Base-by-base conservation (phyloP, 2,329 filamentous ascomycete genomes). In the Cladosporium velox region DNA sequence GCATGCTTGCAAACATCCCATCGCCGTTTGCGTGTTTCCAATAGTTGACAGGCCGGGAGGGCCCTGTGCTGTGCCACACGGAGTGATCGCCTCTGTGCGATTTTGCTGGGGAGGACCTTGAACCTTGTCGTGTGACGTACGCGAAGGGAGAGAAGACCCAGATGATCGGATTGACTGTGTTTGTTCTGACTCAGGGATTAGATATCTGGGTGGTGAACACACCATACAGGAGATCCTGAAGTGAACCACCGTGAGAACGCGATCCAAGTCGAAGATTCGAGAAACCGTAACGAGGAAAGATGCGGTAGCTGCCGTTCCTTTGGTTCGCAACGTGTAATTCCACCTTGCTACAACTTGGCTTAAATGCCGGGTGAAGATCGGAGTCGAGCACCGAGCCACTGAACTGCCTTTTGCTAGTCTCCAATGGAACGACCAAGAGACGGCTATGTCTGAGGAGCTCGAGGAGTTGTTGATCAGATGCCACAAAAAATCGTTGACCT, bases 41-140 rank as follows among this genome's bases (percentile, higher is more conserved):
- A 49, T 49, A 49, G 32, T 60, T 60, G 58, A 60, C 58, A 60
- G 58, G 38, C 44, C 41, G 44, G 41, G 58, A 60, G 58, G 34
- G 26, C 58, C 58, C 55, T 28, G 26, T 41, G 58, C 58, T 49
- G 58, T 49, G 41, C 41, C 44, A 21, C 58, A 32, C 58, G 32
- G 34, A 26, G 30, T 34, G 55, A 58, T 58, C 34, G 55, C 55
- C 34, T 26, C 30, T 41, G 34, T 18, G 24, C 32, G 55, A 38
- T 41, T 24, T 10, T 34, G 28, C 58, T 30, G 58, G 26, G 58
- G 38, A 34, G 28, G 8, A 32, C 28, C 52, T 51, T 51, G 28
- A 32, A 21, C 28, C 52, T 60, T 60, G 38, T n/a, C n/a, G 58
- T 49, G 26, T 60, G 58, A 60, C 58, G 58, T 60, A 60, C 38